These are phyloP conservation scores for Nannochloris sp. DNA, from an alignment of 139 green algal species.

Conservation along the genomic window DNA sequence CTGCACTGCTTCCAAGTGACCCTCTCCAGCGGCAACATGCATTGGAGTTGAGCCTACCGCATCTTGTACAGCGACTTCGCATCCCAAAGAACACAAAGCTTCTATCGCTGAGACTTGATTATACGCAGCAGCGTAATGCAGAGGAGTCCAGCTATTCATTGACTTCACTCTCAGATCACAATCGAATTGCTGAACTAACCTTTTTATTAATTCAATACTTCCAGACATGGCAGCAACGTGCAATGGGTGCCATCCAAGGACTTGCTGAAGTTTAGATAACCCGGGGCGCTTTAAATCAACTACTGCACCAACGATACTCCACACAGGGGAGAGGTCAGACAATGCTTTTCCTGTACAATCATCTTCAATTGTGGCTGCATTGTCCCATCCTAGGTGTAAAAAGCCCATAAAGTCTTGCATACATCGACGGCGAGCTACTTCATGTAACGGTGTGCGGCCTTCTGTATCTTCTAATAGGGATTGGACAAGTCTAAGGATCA, in stretches of 20 bases:
- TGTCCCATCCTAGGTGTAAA: slow-evolving; percentile 56
- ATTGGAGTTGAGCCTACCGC: slow-evolving; percentile 41
- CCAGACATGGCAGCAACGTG: slow-evolving; percentile 47
- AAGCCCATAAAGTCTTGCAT: slow-evolving; percentile 67
- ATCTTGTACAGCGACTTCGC: slow-evolving; percentile 35
- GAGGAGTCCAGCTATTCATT: slow-evolving; percentile 53
- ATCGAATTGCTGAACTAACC: slow-evolving; percentile 33
- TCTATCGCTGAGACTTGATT: slow-evolving; percentile 50
- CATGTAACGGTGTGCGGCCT: slow-evolving; percentile 43
- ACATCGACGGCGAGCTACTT: slow-evolving; percentile 41
- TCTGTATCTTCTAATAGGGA: slow-evolving; percentile 37
- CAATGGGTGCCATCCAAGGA: slow-evolving; percentile 45
- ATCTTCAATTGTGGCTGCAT: slow-evolving; percentile 33
- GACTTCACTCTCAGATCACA: slow-evolving; percentile 30
- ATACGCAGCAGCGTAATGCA: slow-evolving; percentile 57
- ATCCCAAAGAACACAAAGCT: slow-evolving; percentile 36
- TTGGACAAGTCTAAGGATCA: slow-evolving; percentile 47
- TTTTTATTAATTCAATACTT: slow-evolving; percentile 23
- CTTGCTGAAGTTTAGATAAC: slow-evolving; percentile 35
- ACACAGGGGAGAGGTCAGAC: slow-evolving; percentile 17
- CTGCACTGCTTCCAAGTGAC: slow-evolving; percentile 40
- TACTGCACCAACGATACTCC: slow-evolving; percentile 14
- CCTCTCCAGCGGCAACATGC: slow-evolving; percentile 53
- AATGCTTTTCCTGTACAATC: slow-evolving; percentile 8
- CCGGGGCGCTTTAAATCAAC: slow-evolving; percentile 29